Conservation (phyloP, 139 green algal species). For the Marvania coccoides region DNA sequence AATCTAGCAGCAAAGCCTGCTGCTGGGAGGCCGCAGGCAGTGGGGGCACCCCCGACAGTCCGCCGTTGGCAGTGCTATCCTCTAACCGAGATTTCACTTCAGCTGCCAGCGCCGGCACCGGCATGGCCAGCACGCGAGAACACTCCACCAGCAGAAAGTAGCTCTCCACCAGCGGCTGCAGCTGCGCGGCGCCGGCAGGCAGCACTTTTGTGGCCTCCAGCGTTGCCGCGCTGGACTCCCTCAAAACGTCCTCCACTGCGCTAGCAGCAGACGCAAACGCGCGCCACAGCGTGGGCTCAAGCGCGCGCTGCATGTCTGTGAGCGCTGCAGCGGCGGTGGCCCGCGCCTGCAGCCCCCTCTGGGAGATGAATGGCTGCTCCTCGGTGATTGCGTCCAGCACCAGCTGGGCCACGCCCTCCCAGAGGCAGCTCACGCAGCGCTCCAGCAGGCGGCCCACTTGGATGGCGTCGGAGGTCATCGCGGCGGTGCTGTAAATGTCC, state of each 20-base stretch:
- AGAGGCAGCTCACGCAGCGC: slow-evolving; percentile 2
- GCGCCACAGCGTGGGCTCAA: slow-evolving; percentile 18
- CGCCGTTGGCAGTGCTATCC: not conserved
- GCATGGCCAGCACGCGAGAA: slow-evolving; percentile 1
- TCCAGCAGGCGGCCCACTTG: slow-evolving; percentile 3
- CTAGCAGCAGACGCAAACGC: not conserved
- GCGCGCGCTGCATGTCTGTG: too few species aligned
- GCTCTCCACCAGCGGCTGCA: slow-evolving; percentile 84
- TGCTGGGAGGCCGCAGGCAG: not conserved
- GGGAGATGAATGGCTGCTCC: too few species aligned
- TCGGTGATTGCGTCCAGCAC: too few species aligned
- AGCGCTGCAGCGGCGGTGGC: too few species aligned
- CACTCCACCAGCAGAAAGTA: slow-evolving; percentile 84
- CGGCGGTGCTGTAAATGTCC: not conserved
- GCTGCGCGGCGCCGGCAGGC: slow-evolving; percentile 55
- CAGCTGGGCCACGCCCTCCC: slow-evolving; percentile 16
- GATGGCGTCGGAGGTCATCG: not conserved
- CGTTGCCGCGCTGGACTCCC: not conserved
- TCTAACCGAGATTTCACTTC: slow-evolving; percentile 3
- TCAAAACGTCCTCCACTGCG: slow-evolving; percentile 1
- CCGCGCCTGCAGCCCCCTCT: too few species aligned
- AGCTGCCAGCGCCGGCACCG: not conserved
- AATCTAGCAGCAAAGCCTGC: slow-evolving; percentile 9
- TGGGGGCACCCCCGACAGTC: not conserved
- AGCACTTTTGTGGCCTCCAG: slow-evolving; percentile 35